Conservation (phyloP, 352 stramenopile species). For the Achlya hypogyna region DNA sequence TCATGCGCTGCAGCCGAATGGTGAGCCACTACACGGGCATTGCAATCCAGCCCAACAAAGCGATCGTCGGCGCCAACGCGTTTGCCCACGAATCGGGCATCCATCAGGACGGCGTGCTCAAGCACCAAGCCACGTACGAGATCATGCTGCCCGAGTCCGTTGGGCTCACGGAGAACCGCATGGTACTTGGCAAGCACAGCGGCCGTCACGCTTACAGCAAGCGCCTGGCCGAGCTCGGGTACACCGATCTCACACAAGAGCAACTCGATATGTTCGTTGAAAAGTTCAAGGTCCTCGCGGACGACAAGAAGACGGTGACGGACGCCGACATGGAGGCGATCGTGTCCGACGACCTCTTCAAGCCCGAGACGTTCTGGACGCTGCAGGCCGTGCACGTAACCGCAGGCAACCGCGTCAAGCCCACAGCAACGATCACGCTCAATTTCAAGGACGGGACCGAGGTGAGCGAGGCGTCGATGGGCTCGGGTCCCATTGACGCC, state of each 20-base stretch:
- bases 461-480: constrained; percentile 84
- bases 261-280: constrained; percentile 87
- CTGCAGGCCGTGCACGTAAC: constrained; percentile 84
- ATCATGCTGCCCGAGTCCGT: constrained; percentile 99
- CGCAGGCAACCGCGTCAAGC: constrained; percentile 84
- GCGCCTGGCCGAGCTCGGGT: constrained; percentile 84
- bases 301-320: constrained; percentile 89
- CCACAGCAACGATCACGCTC: constrained; percentile 83
- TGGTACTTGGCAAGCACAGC: constrained; percentile 88
- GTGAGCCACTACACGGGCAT: constrained; percentile 98
- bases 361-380: constrained; percentile 84
- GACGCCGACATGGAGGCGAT: constrained; percentile 88
- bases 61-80: constrained; percentile 97
- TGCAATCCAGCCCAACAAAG: constrained; percentile 98
- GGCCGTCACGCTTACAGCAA: constrained; percentile 85
- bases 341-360: constrained; percentile 83
- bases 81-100: constrained; percentile 99
- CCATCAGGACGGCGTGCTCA: constrained; percentile 99
- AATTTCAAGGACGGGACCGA: constrained; percentile 83
- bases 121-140: constrained; percentile 99
- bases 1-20: constrained; percentile 94
- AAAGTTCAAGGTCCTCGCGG: constrained; percentile 86
- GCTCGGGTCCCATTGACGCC: constrained; percentile 76
- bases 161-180: constrained; percentile 89
- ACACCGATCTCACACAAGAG: constrained; percentile 69